Percentiles rank a stretch among this genome's conserved stretches.
Evolutionary conservation across 495 filamentous ascomycete genomes (phyloP).

Genomic region (Chaetomium tenue): DNA sequence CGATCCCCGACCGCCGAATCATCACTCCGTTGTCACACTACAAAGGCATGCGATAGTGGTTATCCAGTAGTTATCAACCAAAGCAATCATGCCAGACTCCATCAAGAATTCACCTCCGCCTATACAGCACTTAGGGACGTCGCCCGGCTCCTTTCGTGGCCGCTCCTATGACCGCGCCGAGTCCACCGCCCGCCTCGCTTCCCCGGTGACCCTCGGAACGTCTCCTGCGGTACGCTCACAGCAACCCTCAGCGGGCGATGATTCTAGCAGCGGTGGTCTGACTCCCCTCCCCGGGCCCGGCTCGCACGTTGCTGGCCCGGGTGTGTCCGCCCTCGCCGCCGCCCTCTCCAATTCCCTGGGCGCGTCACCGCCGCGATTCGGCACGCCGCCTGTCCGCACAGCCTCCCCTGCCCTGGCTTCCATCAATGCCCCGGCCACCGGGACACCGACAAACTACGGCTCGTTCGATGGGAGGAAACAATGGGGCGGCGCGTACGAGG

Average conservation of each 20-base stretch:
- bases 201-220: slow-evolving; percentile 50
- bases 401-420: slow-evolving; percentile 38
- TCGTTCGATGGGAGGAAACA: slow-evolving; percentile 66
- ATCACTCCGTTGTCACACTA: neutral
- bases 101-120: slow-evolving; percentile 38
- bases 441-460: slow-evolving; percentile 67
- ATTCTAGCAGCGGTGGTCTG: slow-evolving; percentile 36
- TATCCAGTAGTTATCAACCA: slow-evolving; percentile 5
- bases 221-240: slow-evolving; percentile 14
- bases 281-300: slow-evolving; percentile 56
- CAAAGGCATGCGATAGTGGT: slow-evolving; percentile 26
- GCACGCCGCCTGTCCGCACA: slow-evolving; percentile 54
- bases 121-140: slow-evolving; percentile 43
- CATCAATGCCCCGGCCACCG: slow-evolving; percentile 46
- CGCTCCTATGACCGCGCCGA: slow-evolving; percentile 54
- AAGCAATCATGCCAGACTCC: slow-evolving; percentile 40
- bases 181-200: slow-evolving; percentile 70
- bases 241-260: slow-evolving; percentile 25
- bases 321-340: slow-evolving; percentile 72
- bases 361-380: slow-evolving; percentile 58
- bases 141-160: slow-evolving; percentile 48
- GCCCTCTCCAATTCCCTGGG: slow-evolving; percentile 66
- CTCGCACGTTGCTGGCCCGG: slow-evolving; percentile 58
- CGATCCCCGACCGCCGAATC: neutral
- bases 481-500: slow-evolving; percentile 61